A percentile compares a stretch with the other conserved stretches of the same genome.
Evolutionary conservation across 257 asterid genomes (phyloP).

Genomic region (Marsdenia floribunda): DNA sequence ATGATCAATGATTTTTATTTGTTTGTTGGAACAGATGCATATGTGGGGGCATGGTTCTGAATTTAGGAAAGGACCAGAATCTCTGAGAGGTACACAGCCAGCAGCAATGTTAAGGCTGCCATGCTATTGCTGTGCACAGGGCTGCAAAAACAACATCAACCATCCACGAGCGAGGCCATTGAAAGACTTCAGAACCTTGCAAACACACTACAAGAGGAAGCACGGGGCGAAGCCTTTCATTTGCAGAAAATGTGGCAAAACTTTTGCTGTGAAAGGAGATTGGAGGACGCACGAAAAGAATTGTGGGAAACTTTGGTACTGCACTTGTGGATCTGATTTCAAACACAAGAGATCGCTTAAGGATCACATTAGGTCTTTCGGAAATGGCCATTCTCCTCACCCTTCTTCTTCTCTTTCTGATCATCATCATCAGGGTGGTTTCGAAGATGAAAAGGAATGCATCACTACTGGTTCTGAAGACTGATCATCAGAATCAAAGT

Average conservation of each 20-base stretch:
- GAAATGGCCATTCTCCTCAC: conserved; percentile 63
- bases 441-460: conserved; percentile 45
- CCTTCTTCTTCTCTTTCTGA: conserved; percentile 23
- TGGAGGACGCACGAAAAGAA: conserved; percentile 95
- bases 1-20: no score
- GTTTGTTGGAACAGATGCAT: conserved; percentile 59
- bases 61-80: conserved; percentile 73
- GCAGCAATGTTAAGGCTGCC: conserved; percentile 87
- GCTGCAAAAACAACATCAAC: conserved; percentile 87
- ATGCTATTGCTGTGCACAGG: conserved; percentile 77
- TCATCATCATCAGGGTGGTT: conserved; percentile 31
- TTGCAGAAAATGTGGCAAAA: conserved; percentile 74
- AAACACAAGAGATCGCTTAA: conserved; percentile 88
- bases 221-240: conserved; percentile 73
- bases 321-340: conserved; percentile 82
- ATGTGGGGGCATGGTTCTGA: conserved; percentile 99
- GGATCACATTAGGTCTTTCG: conserved; percentile 78
- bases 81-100: conserved; percentile 76
- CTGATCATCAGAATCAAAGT: no score
- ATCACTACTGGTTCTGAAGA: conserved; percentile 49
- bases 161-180: conserved; percentile 82
- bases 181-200: conserved; percentile 86
- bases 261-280: conserved; percentile 86
- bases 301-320: conserved; percentile 89
- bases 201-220: conserved; percentile 91